Percentiles rank a stretch among this genome's conserved stretches.
phyloP scores from a whole-genome alignment of 441 rosid genomes.

The Adansonia madagascariensis region DNA sequence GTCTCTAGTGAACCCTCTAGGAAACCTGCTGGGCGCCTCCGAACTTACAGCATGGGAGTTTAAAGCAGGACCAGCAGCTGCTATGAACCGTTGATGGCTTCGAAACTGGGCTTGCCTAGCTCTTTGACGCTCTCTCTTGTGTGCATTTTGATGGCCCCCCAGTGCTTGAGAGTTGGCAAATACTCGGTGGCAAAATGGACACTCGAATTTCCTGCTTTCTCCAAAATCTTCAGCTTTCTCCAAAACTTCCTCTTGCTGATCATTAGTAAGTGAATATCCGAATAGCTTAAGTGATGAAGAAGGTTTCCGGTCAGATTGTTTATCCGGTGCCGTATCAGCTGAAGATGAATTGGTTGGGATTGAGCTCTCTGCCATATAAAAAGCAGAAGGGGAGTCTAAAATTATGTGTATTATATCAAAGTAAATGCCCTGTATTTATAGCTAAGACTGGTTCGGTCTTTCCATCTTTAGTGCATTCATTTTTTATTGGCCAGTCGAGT shows the following conservation, averaged over 20 bases:
- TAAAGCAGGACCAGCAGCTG: constrained; percentile 41
- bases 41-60: constrained; percentile 39
- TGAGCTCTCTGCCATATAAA: constrained; percentile 37
- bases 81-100: constrained; percentile 33
- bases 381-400: neutral
- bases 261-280: constrained; percentile 43
- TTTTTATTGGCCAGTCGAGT: neutral
- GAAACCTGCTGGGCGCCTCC: neutral
- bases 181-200: constrained; percentile 56
- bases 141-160: constrained; percentile 74
- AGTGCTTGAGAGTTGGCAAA: constrained; percentile 64
- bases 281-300: constrained; percentile 46
- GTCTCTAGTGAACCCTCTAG: constrained; percentile 12
- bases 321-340: constrained; percentile 9
- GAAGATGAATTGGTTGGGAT: constrained; percentile 24
- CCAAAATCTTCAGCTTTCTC: constrained; percentile 24
- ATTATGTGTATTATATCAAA: neutral
- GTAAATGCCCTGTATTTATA: constrained; percentile 29
- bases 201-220: constrained; percentile 48
- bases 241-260: constrained; percentile 22
- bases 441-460: neutral
- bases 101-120: constrained; percentile 47
- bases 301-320: constrained; percentile 30
- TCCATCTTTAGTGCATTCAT: neutral
- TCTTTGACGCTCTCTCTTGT: constrained; percentile 62